Percentiles rank a stretch among this genome's conserved stretches.
Conservation (phyloP, 1,284 basidiomycete genomes). For the Cystobasidium slooffiae region DNA sequence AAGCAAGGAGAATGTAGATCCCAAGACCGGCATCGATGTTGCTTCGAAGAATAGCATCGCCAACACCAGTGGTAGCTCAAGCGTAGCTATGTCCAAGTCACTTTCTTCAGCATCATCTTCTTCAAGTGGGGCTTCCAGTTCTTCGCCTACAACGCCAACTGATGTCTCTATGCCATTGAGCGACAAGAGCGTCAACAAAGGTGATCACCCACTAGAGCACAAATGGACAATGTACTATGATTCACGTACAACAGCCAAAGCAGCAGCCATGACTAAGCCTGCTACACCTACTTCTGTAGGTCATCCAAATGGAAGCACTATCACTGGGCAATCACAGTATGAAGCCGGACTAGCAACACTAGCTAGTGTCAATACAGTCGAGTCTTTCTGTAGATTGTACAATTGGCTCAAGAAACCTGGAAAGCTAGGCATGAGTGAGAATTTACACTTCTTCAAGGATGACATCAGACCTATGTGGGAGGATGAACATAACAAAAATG, state of each 20-base stretch:
- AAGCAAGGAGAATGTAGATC: constrained; percentile 21
- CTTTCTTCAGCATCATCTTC: not conserved
- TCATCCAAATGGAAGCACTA: constrained; percentile 8
- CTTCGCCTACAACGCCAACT: constrained; percentile 9
- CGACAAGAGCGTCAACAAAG: not conserved
- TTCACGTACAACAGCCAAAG: constrained; percentile 17
- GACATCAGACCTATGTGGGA: constrained; percentile 58
- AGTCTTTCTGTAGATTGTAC: constrained; percentile 55
- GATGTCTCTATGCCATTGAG: not conserved
- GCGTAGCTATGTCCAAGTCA: not conserved
- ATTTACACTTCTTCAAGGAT: constrained; percentile 57
- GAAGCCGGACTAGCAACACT: constrained; percentile 55
- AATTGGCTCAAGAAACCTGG: constrained; percentile 55
- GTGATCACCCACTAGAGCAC: constrained; percentile 44
- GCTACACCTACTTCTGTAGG: constrained; percentile 14
- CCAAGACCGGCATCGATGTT: constrained; percentile 17
- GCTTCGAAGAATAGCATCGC: not conserved
- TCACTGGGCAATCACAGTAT: constrained; percentile 44
- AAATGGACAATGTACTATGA: constrained; percentile 44
- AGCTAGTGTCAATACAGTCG: constrained; percentile 54
- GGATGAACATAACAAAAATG: constrained; percentile 54
- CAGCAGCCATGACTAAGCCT: not conserved
- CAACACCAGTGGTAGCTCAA: not conserved
- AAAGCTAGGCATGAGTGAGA: constrained; percentile 53
- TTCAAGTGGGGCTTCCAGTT: not conserved